Conservation (phyloP, 257 asterid species). For the Forsythia suspensa region DNA sequence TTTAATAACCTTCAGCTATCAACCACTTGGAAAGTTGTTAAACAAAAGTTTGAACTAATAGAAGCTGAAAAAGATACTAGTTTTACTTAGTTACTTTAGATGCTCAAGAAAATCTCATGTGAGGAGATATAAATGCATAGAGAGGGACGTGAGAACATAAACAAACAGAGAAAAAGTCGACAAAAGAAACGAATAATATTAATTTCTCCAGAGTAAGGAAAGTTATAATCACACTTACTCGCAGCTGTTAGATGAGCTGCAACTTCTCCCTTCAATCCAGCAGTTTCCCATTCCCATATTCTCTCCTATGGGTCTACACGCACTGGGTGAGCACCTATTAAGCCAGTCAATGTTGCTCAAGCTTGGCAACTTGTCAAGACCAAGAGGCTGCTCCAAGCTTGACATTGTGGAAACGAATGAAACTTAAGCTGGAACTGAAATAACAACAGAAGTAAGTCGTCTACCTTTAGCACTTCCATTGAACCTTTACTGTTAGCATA, state of each 20-base stretch:
- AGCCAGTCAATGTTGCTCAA: conserved; percentile 70
- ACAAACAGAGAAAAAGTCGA: too few species aligned
- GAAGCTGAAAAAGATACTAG: too few species aligned
- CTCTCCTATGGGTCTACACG: conserved; percentile 73
- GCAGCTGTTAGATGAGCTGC: conserved; percentile 88
- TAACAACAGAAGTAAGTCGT: conserved; percentile 22
- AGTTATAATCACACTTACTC: conserved; percentile 38
- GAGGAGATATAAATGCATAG: too few species aligned
- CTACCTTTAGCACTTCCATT: conserved; percentile 1
- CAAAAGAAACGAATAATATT: too few species aligned
- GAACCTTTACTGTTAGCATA: conserved; percentile 18
- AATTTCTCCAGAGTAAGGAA: too few species aligned
- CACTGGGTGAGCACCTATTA: conserved; percentile 65
- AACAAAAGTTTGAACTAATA: too few species aligned
- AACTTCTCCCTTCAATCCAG: conserved; percentile 89
- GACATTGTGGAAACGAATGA: conserved; percentile 57
- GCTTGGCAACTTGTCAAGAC: conserved; percentile 83
- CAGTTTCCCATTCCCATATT: conserved; percentile 72
- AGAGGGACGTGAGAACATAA: too few species aligned
- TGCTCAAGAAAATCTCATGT: too few species aligned
- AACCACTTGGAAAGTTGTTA: too few species aligned
- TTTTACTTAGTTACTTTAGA: too few species aligned
- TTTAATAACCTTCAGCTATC: too few species aligned
- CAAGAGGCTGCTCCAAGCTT: conserved; percentile 92
- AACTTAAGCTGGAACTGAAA: conserved; percentile 28